Percentiles rank a stretch among this genome's conserved stretches.
Conservation (phyloP, 2,329 filamentous ascomycete genomes). For the Penicillium sp. region DNA sequence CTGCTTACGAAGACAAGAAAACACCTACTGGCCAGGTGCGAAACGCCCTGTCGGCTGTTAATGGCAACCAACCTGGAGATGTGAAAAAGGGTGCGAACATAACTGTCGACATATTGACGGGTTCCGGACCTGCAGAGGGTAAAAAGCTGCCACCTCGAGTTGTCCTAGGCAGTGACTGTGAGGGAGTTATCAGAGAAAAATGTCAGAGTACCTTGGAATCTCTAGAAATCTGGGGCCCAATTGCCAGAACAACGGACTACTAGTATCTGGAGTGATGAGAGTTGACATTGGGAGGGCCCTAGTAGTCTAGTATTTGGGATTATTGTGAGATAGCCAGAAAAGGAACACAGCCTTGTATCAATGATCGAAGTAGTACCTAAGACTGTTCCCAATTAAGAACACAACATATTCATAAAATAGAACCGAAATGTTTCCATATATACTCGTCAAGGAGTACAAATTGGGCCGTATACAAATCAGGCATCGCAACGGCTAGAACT, state of each 20-base stretch:
- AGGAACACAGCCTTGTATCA: too few relatives aligned
- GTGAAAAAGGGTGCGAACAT: conserved; percentile 1
- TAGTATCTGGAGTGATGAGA: too few relatives aligned
- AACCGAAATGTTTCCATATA: too few relatives aligned
- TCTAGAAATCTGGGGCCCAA: background rate
- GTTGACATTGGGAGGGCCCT: too few relatives aligned
- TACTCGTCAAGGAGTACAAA: too few relatives aligned
- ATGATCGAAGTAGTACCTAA: too few relatives aligned
- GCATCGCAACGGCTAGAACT: too few relatives aligned
- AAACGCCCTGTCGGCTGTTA: background rate
- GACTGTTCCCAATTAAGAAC: too few relatives aligned
- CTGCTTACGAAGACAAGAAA: conserved; percentile 1
- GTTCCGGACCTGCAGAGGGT: background rate
- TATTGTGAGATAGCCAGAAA: too few relatives aligned
- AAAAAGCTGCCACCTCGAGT: conserved; percentile 1
- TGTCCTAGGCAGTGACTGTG: conserved; percentile 6
- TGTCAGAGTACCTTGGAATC: conserved; percentile 3
- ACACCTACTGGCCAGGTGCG: background rate
- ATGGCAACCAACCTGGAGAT: conserved; percentile 11
- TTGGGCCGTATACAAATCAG: too few relatives aligned
- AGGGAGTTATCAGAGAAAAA: conserved; percentile 1
- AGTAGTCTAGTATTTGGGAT: too few relatives aligned
- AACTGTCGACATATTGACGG: conserved; percentile 8
- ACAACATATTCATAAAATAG: too few relatives aligned
- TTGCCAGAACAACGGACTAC: background rate